phyloP scores from a whole-genome alignment of 2,329 filamentous ascomycete species.

The Paecilomyces dactylethromorphus region DNA sequence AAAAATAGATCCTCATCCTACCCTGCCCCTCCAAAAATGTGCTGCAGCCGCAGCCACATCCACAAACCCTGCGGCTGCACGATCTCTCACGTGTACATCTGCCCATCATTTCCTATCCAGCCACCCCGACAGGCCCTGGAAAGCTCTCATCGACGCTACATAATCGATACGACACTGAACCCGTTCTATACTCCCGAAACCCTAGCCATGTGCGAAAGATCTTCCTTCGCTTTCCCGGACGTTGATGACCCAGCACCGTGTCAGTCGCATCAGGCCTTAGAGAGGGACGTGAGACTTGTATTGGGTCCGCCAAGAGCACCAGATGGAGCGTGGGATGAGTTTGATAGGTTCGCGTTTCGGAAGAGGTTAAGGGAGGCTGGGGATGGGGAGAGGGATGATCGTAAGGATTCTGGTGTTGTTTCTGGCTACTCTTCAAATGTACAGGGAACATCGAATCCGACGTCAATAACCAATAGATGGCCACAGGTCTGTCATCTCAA shows the following conservation, averaged over 20 bases:
- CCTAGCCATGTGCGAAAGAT: background rate
- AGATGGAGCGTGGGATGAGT: background rate
- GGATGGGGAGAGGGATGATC: background rate
- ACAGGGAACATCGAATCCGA: background rate
- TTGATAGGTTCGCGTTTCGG: background rate
- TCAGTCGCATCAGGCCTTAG: background rate
- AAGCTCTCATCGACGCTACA: background rate
- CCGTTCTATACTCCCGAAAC: background rate
- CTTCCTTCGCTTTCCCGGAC: background rate
- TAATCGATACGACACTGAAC: background rate
- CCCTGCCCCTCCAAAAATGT: slow-evolving; percentile 4
- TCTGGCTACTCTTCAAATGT: background rate
- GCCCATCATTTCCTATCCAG: slow-evolving; percentile 4
- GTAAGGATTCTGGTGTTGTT: background rate
- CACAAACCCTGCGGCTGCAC: slow-evolving; percentile 10
- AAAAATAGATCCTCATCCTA: background rate
- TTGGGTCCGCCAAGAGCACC: background rate
- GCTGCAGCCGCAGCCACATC: slow-evolving; percentile 8
- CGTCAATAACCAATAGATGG: background rate
- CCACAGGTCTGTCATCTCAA: background rate
- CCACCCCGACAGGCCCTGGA: background rate
- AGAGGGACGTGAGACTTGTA: background rate
- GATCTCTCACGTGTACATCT: slow-evolving; percentile 9
- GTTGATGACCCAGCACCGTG: background rate
- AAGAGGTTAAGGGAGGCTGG: background rate